Evolutionary conservation across 495 filamentous ascomycete genomes (phyloP).

Genomic region (Podospora comata): DNA sequence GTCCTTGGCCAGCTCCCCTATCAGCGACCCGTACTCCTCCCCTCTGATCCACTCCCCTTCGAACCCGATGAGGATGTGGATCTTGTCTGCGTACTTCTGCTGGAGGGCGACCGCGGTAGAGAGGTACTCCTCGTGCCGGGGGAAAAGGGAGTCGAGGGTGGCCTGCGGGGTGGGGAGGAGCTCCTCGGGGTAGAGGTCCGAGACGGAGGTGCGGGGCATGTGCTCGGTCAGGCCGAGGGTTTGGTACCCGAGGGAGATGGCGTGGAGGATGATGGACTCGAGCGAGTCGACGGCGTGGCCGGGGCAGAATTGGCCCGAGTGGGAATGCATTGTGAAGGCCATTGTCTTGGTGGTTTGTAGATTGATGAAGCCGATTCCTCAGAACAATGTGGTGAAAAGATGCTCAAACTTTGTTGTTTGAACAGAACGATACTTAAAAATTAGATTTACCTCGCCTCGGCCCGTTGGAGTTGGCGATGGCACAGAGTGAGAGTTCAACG

Average conservation of each 20-base stretch:
- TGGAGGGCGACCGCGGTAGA: slow-evolving; percentile 69
- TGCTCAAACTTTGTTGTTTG: neutral
- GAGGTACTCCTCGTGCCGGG: slow-evolving; percentile 69
- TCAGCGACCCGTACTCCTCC: slow-evolving; percentile 51
- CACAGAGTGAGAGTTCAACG: neutral
- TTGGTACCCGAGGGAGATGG: slow-evolving; percentile 73
- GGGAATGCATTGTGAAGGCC: slow-evolving; percentile 98
- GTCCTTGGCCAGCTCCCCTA: slow-evolving; percentile 55
- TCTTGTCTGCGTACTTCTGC: slow-evolving; percentile 62
- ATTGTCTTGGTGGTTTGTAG: slow-evolving; percentile 44
- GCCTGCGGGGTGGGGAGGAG: slow-evolving; percentile 34
- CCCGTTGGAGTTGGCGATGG: neutral
- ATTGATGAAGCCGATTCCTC: neutral
- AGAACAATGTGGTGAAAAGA: neutral
- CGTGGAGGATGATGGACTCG: slow-evolving; percentile 76
- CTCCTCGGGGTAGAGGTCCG: slow-evolving; percentile 92
- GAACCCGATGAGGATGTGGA: slow-evolving; percentile 83
- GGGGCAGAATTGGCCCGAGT: slow-evolving; percentile 95
- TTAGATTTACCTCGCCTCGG: neutral
- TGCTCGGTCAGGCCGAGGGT: slow-evolving; percentile 93
- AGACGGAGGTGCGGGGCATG: slow-evolving; percentile 71
- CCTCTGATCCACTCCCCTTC: slow-evolving; percentile 88
- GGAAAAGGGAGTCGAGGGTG: slow-evolving; percentile 39
- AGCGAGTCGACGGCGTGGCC: slow-evolving; percentile 80
- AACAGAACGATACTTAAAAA: neutral